Base-by-base conservation (phyloP, 1,284 basidiomycete genomes). In the Melampsora abietis-canadensis region DNA sequence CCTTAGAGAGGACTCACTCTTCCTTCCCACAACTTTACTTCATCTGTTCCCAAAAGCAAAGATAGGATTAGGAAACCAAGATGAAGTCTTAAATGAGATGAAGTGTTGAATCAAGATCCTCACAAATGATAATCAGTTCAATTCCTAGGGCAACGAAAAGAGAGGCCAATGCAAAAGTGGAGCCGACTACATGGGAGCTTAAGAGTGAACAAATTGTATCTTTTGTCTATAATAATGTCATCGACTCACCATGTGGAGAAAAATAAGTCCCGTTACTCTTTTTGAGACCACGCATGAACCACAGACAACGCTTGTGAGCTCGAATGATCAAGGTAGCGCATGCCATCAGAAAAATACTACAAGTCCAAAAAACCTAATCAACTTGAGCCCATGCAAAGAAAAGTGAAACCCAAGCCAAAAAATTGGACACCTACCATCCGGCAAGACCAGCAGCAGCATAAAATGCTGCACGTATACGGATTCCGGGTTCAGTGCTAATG, bases 11-110 rank as follows among this genome's bases (percentile, higher is more conserved):
- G 27, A 10, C 66, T 54, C 40, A 68, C 67, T 46, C 40, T 68
- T 24, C 67, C 67, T 60, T 68, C 67, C 67, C 67, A 68, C n/a
- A 68, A 68, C 21, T 68, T 61, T 8, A 68, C 15, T 57, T 68
- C 67, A 27, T 68, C 67, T 68, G 40, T 62, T 27, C 7, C 37
- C 2, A 47, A 61, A 40, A 14, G n/a, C 40, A 37, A n/a, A 2
- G 19, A 47, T 61, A 14, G 30, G 21, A 14, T 44, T 15, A 21
- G 5, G n/a, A 46, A 21, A 12, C 4, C 15, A 24, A 19, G 5
- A 47, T 17, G 0, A 21, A 8, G 12, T 21, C 21, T 14, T 60
- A 17, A 21, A 40, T n/a, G 37, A 24, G 6, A 54, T 14, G 10
- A 24, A 44, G 60, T 1, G 34, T 37, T 21, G 54, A 34, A 40